Evolutionary conservation across 106 monocot genomes (phyloP).

Genomic region (Acanthochlamys bracteata): DNA sequence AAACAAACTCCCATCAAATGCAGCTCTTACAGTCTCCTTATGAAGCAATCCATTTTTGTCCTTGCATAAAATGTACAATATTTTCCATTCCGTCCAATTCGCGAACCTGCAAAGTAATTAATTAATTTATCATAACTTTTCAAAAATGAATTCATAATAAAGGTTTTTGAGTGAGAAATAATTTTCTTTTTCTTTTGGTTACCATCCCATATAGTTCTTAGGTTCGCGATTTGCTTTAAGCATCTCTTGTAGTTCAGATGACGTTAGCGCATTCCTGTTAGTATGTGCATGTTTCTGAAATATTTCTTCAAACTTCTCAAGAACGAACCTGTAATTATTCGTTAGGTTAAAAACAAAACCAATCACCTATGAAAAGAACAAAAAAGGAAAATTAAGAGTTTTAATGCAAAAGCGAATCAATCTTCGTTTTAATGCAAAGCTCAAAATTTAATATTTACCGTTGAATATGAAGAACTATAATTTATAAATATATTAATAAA

Average conservation of each 20-base stretch:
- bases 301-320: slow-evolving; percentile 63
- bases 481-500: no score
- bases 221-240: slow-evolving; percentile 40
- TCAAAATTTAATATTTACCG: no score
- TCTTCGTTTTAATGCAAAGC: no score
- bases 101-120: slow-evolving; percentile 29
- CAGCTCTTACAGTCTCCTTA: slow-evolving; percentile 55
- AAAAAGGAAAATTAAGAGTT: no score
- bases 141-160: not conserved
- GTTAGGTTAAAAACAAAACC: not conserved
- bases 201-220: slow-evolving; percentile 60
- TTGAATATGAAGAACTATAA: no score
- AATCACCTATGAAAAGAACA: no score
- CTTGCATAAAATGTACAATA: slow-evolving; percentile 49
- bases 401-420: no score
- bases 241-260: slow-evolving; percentile 50
- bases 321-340: slow-evolving; percentile 48
- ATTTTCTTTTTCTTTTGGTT: no score
- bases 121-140: not conserved
- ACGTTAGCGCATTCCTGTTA: slow-evolving; percentile 42
- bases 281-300: slow-evolving; percentile 67
- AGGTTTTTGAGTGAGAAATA: no score
- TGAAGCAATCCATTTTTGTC: slow-evolving; percentile 71
- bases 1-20: slow-evolving; percentile 78
- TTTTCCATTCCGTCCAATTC: slow-evolving; percentile 53